Evolutionary conservation across 1,139 yeast genomes (phyloP), one percentile per base, ranked within the genome.

Genomic region (Zygoascus meyerae): DNA sequence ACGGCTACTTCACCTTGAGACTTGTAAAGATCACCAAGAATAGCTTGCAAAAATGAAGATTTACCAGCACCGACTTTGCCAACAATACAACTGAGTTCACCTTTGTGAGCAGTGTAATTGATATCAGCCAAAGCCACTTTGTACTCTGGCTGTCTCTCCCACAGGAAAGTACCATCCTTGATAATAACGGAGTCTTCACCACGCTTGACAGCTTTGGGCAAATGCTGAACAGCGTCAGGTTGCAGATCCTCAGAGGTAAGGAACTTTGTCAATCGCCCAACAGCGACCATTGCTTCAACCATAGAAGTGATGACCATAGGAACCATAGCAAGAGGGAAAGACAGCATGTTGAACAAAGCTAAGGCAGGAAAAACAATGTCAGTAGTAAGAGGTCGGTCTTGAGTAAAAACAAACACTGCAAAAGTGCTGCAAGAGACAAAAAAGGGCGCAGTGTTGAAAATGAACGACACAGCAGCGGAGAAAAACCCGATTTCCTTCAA

Each of bases 311-410:
- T 79, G 15, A 92, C 94, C 79, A 81, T 86, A 40, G 98, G 98
- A 52, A 92, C 75, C 36, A 87, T 85, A n/a, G 95, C 92, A 55
- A 92, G 74, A 45, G 99, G 98, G 78, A 94, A 92, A 2, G 84
- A 76, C 52, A 92, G 74, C 61, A 92, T 71, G 64, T 90, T 92
- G 60, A 67, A 66, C 55, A 92, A 73, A 1, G 97, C 77, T 55
- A 92, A 74, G 1, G 97, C 95, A 11, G 99, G 97, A 77, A 92
- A 92, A 9, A 92, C 97, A 57, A 90, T 75, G 58, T 92, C 97
- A 10, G 97, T 87, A 1, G 94, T 77, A 60, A 92, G 75, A 39
- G 95, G 87, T 48, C 65, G 72, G 49, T 78, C 76, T 55, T 81
- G 79, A 39, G 79, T 70, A 49, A 73, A 67, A 11, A 89, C 85